phyloP scores from a whole-genome alignment of 495 filamentous ascomycete species.

The Aspergillus asperescens region DNA sequence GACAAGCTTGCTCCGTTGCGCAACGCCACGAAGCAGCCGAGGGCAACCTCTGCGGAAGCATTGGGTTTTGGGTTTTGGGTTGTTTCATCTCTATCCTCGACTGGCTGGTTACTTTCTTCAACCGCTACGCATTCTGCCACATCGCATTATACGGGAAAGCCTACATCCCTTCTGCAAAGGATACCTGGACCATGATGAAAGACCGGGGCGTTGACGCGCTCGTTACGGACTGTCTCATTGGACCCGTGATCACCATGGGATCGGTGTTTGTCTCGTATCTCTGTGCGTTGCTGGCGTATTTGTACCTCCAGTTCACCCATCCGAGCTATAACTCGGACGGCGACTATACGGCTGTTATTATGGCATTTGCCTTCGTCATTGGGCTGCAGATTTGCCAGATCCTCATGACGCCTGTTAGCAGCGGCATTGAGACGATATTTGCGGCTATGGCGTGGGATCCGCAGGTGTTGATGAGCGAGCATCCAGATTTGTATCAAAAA shows the following conservation, averaged over 20 bases:
- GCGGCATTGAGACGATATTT: constrained; percentile 71
- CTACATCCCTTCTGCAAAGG: constrained; percentile 79
- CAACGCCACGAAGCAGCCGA: constrained; percentile 56
- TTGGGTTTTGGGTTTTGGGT: constrained; percentile 64
- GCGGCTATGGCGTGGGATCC: constrained; percentile 87
- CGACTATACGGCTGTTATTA: constrained; percentile 67
- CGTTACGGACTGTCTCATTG: constrained; percentile 84
- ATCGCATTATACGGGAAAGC: constrained; percentile 88
- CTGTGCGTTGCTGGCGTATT: constrained; percentile 73
- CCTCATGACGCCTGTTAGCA: constrained; percentile 71
- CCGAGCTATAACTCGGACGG: constrained; percentile 71
- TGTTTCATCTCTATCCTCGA: constrained; percentile 75
- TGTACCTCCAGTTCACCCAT: constrained; percentile 75
- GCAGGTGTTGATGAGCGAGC: constrained; percentile 74
- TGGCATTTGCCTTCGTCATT: constrained; percentile 79
- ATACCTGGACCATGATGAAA: constrained; percentile 86
- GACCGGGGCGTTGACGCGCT: constrained; percentile 86
- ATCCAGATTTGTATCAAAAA: constrained; percentile 69
- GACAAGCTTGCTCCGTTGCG: constrained; percentile 70
- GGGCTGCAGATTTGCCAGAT: constrained; percentile 83
- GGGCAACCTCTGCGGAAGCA: constrained; percentile 63
- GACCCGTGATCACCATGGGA: constrained; percentile 84
- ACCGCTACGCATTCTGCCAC: constrained; percentile 83
- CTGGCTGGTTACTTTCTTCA: constrained; percentile 69
- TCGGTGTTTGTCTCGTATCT: constrained; percentile 76